A percentile compares a stretch with the other conserved stretches of the same genome.
phyloP scores from a whole-genome alignment of 495 filamentous ascomycete species.

The Penicillium riverlandense region DNA sequence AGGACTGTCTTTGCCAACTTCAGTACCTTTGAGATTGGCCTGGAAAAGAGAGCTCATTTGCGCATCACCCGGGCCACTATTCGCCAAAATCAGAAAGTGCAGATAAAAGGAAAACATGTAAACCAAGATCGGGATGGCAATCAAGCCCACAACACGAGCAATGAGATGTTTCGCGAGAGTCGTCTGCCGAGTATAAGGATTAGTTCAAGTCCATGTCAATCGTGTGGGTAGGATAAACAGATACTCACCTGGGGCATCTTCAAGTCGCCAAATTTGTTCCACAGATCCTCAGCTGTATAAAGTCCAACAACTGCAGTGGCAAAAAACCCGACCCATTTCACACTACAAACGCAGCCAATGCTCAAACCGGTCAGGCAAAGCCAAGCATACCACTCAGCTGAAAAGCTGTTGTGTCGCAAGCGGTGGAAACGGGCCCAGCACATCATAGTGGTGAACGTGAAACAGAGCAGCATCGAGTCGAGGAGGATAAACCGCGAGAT shows the following conservation, averaged over 20 bases:
- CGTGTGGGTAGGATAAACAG: background rate
- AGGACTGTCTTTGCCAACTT: slow-evolving; percentile 89
- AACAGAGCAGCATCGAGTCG: slow-evolving; percentile 96
- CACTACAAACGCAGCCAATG: slow-evolving; percentile 95
- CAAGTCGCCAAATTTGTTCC: slow-evolving; percentile 94
- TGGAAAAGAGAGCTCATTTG: slow-evolving; percentile 99
- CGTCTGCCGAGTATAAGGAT: slow-evolving; percentile 28
- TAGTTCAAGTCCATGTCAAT: background rate
- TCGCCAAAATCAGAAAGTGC: slow-evolving; percentile 88
- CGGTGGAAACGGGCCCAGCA: slow-evolving; percentile 96
- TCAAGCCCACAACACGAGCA: slow-evolving; percentile 79
- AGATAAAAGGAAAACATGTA: slow-evolving; percentile 93
- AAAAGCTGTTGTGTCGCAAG: slow-evolving; percentile 75
- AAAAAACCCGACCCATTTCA: slow-evolving; percentile 97
- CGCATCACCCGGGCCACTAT: slow-evolving; percentile 92
- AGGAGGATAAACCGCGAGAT: slow-evolving; percentile 97
- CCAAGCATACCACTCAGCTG: slow-evolving; percentile 86
- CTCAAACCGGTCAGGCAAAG: slow-evolving; percentile 84
- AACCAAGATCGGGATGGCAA: slow-evolving; percentile 75
- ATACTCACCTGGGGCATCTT: slow-evolving; percentile 73
- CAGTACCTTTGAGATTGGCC: slow-evolving; percentile 86
- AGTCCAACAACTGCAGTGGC: slow-evolving; percentile 89
- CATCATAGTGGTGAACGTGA: slow-evolving; percentile 91
- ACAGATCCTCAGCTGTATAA: slow-evolving; percentile 94
- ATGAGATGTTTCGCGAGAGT: slow-evolving; percentile 70